A percentile compares a stretch with the other conserved stretches of the same genome.
Conservation (phyloP, 164 flowering plant species). For the Vitis riparia region DNA sequence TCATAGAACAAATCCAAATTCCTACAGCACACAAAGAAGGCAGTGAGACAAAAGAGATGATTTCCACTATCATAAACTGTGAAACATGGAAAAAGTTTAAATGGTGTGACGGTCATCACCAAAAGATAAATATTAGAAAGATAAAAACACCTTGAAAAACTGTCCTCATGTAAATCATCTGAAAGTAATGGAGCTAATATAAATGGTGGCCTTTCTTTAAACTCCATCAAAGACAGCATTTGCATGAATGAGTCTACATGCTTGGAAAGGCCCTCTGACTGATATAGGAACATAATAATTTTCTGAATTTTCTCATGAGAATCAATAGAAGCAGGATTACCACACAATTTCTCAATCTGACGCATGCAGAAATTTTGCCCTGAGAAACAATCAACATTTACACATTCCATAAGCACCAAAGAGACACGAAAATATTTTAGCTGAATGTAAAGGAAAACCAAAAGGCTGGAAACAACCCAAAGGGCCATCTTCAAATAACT, state of each 20-base stretch:
- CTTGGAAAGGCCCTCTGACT: constrained; percentile 66
- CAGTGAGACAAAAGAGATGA: neutral
- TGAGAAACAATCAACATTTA: constrained; percentile 18
- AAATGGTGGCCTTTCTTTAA: constrained; percentile 44
- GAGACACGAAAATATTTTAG: too few relatives aligned
- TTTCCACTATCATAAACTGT: neutral
- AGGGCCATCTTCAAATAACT: constrained; percentile 14
- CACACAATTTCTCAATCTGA: constrained; percentile 67
- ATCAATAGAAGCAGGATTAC: constrained; percentile 35
- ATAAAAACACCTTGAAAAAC: constrained; percentile 49
- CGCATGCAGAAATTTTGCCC: constrained; percentile 77
- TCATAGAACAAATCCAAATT: constrained; percentile 56
- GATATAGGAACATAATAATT: constrained; percentile 68
- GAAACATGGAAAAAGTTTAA: neutral
- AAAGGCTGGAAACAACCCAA: neutral
- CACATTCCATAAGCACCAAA: neutral
- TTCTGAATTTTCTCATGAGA: constrained; percentile 73
- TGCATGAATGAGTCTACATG: constrained; percentile 80
- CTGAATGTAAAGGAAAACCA: too few relatives aligned
- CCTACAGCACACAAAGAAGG: constrained; percentile 38
- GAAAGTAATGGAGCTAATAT: constrained; percentile 62
- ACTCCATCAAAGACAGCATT: constrained; percentile 36
- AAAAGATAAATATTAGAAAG: neutral
- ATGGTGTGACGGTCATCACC: neutral
- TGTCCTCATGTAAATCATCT: constrained; percentile 52